Conservation (phyloP, 1,284 basidiomycete species). For the Leccinum angustisporum region DNA sequence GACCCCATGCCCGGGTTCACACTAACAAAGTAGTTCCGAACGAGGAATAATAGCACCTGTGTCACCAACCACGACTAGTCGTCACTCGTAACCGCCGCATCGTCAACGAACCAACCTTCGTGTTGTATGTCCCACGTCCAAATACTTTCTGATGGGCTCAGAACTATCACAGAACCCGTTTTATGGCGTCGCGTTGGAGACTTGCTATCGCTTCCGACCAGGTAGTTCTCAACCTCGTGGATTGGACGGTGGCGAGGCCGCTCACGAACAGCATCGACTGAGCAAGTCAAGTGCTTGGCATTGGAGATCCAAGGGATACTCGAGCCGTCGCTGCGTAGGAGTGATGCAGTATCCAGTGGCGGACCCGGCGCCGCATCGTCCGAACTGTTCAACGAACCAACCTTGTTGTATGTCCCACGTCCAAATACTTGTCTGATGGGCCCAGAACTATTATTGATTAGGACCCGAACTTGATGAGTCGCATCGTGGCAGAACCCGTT, state of each 20-base stretch:
- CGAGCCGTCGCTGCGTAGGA: no score
- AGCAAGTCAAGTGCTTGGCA: no score
- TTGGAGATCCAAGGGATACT: no score
- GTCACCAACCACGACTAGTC: conserved; percentile 49
- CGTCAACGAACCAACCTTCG: conserved; percentile 38
- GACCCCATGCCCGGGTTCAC: conserved; percentile 45
- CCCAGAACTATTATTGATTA: not conserved
- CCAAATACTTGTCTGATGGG: not conserved
- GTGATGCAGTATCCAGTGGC: no score
- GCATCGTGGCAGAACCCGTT: conserved; percentile 45
- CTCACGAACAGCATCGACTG: no score
- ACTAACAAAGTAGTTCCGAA: conserved; percentile 44
- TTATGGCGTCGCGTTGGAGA: no score
- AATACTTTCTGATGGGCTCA: no score
- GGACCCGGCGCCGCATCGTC: no score
- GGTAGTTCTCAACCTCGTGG: no score
- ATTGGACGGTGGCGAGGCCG: no score
- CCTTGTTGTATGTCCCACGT: conserved; percentile 30
- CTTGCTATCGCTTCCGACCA: no score
- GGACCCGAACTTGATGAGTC: conserved; percentile 30
- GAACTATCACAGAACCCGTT: no score
- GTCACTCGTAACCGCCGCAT: conserved; percentile 39
- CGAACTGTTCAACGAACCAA: conserved; percentile 40
- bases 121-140: conserved; percentile 28
- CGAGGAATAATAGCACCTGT: conserved; percentile 41